A percentile compares a stretch with the other conserved stretches of the same genome.
These are phyloP conservation scores for Trichoderma pleuroti DNA, from an alignment of 2,329 filamentous ascomycete species.

Conservation along the genomic window DNA sequence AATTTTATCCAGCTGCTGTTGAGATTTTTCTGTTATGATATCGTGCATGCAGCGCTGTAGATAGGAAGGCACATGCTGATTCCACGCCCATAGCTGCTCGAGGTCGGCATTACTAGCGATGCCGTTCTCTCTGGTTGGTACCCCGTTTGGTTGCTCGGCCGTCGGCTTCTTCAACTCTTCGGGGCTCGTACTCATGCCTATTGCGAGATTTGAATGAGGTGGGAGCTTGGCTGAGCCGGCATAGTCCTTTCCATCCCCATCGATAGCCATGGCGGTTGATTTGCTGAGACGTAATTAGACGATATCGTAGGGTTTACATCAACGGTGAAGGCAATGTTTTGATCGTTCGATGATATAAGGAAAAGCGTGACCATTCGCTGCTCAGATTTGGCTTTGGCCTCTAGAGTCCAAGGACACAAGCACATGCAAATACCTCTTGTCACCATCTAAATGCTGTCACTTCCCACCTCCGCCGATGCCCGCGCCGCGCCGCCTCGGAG, in stretches of 20 bases:
- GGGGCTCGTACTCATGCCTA: not conserved
- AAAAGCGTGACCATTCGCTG: not conserved
- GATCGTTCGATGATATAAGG: not conserved
- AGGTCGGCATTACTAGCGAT: constrained; percentile 23
- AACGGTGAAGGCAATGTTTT: not conserved
- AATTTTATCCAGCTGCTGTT: constrained; percentile 34
- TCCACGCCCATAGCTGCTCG: constrained; percentile 47
- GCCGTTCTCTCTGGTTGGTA: not conserved
- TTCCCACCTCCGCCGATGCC: constrained; percentile 3
- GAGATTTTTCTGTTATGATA: constrained; percentile 40
- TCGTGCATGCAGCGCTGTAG: constrained; percentile 46
- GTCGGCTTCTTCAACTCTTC: not conserved
- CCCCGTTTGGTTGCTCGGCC: not conserved
- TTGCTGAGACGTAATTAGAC: not conserved
- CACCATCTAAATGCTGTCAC: not conserved
- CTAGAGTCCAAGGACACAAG: not conserved
- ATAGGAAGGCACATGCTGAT: constrained; percentile 39
- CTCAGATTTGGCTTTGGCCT: not conserved
- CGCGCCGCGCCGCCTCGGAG: not conserved
- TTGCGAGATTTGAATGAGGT: not conserved
- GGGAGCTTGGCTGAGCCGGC: not conserved
- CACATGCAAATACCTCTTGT: constrained; percentile 2
- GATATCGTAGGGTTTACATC: not conserved
- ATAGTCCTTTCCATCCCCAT: not conserved
- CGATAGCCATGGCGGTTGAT: constrained; percentile 1